phyloP scores from a whole-genome alignment of 345 rosid species.

The Populus simonii region DNA sequence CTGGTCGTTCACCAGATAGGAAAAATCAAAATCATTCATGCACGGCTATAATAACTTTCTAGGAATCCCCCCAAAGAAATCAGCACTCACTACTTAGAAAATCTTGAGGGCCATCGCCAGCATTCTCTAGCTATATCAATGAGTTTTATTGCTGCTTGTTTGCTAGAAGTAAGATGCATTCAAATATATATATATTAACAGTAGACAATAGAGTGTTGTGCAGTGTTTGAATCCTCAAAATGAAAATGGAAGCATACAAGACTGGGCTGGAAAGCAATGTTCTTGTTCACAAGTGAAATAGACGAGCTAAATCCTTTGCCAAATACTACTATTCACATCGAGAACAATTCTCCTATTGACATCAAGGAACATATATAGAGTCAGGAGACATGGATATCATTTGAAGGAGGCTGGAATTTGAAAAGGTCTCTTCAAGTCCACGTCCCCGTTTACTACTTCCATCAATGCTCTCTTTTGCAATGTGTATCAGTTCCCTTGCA shows the following conservation, averaged over 20 bases:
- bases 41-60: no score
- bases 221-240: neutral
- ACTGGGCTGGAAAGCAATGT: neutral
- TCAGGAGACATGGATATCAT: slow-evolving; percentile 94
- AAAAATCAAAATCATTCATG: no score
- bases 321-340: neutral
- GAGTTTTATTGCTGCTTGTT: no score
- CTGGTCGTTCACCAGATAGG: no score
- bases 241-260: neutral
- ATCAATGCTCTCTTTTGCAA: slow-evolving; percentile 46
- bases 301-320: neutral
- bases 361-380: slow-evolving; percentile 44
- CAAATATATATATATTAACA: neutral
- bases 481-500: slow-evolving; percentile 62
- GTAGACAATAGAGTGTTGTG: neutral
- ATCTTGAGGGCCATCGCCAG: neutral
- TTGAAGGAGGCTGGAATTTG: slow-evolving; percentile 82
- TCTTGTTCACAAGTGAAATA: neutral
- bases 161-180: neutral
- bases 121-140: no score
- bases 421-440: slow-evolving; percentile 75
- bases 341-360: neutral
- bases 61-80: no score
- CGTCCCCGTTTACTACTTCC: slow-evolving; percentile 48
- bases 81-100: no score